phyloP scores from a whole-genome alignment of 192 early-diverging fungal species.

The Backusella tarrabulga region DNA sequence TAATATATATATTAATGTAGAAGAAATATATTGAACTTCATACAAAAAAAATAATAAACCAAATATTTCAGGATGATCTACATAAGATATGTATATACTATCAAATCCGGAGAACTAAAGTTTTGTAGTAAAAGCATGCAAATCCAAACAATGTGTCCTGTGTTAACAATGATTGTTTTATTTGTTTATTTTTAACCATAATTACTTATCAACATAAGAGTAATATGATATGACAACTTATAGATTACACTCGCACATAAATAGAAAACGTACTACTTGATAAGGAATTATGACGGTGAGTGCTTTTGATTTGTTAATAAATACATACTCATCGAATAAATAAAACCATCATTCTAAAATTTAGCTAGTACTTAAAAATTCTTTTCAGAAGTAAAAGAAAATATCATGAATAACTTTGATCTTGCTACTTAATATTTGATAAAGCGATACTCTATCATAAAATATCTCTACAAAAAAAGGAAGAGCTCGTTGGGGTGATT shows the following conservation, averaged over 20 bases:
- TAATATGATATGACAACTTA: background rate
- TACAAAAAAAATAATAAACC: no score
- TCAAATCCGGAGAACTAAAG: background rate
- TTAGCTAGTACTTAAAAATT: background rate
- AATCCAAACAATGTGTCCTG: background rate
- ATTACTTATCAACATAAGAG: background rate
- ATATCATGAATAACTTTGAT: background rate
- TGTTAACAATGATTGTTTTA: background rate
- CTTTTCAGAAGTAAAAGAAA: background rate
- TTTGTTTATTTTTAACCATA: background rate
- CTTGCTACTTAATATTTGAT: background rate
- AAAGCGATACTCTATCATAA: background rate
- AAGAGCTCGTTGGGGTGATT: background rate
- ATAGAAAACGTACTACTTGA: background rate
- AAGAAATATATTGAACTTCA: no score
- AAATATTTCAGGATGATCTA: no score
- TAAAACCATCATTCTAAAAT: background rate
- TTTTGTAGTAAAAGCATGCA: background rate
- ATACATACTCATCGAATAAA: background rate
- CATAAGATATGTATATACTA: background rate
- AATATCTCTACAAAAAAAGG: background rate
- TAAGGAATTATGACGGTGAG: background rate
- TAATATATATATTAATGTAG: no score
- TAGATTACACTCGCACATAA: background rate
- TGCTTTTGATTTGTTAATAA: background rate